phyloP scores from a whole-genome alignment of 345 rosid species.

The Corymbia maculata region DNA sequence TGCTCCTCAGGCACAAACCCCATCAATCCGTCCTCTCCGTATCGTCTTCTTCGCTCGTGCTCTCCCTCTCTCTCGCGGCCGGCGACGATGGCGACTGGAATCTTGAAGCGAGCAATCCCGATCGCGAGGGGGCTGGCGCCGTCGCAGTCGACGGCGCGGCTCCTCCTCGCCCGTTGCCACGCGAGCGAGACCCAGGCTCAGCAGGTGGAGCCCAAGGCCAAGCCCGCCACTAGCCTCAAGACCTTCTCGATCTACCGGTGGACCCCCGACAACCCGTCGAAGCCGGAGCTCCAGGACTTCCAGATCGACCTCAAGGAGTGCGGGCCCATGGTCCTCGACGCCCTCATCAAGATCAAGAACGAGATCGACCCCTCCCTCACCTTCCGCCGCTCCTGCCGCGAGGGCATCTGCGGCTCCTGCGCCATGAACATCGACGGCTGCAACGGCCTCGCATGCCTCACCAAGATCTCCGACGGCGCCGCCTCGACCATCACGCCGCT shows the following conservation, averaged over 20 bases:
- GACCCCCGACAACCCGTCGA: conserved; percentile 74
- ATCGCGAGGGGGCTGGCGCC: neutral
- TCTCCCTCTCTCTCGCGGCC: neutral
- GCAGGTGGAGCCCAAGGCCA: conserved; percentile 24
- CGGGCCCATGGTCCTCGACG: conserved; percentile 96
- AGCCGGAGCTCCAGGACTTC: conserved; percentile 63
- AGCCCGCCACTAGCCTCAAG: conserved; percentile 21
- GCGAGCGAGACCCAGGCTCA: conserved; percentile 47
- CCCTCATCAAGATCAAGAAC: conserved; percentile 92
- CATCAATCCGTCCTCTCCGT: neutral
- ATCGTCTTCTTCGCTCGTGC: neutral
- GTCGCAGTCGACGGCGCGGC: conserved; percentile 7
- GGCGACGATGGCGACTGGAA: neutral
- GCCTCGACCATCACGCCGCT: conserved; percentile 55
- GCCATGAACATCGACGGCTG: conserved; percentile 98
- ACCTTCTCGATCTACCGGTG: conserved; percentile 92
- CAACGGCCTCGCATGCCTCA: conserved; percentile 86
- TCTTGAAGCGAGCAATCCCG: neutral
- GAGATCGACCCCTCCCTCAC: conserved; percentile 91
- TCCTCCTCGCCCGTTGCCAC: conserved; percentile 26
- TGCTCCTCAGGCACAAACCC: neutral
- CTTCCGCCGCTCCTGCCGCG: conserved; percentile 94
- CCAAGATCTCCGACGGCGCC: conserved; percentile 48
- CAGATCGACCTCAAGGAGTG: conserved; percentile 77
- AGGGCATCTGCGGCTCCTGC: conserved; percentile 94